A percentile compares a stretch with the other conserved stretches of the same genome.
Conservation (phyloP, 371 early-diverging fungal species). For the Mortierella sp. region DNA sequence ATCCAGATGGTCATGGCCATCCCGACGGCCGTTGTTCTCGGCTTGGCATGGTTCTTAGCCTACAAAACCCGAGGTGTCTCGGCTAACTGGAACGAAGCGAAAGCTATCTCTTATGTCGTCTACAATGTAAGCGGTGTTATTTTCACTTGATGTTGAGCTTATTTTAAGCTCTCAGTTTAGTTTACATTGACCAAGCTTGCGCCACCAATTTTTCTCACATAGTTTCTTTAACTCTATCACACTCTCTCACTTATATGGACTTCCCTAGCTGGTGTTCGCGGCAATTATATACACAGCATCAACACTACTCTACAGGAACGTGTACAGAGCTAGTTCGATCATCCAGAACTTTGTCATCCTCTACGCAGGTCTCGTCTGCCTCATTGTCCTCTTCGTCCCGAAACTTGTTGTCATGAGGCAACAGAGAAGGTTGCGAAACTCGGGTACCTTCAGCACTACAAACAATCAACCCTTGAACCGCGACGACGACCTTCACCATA, state of each 20-base stretch:
- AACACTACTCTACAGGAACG: background rate
- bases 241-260: no score
- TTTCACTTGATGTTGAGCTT: background rate
- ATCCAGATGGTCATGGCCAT: background rate
- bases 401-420: constrained; percentile 11
- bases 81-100: constrained; percentile 26
- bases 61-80: background rate
- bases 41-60: background rate
- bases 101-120: constrained; percentile 10
- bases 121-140: constrained; percentile 14
- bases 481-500: background rate
- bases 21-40: background rate
- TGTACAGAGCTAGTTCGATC: constrained; percentile 12
- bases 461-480: background rate
- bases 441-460: background rate
- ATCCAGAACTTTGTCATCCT: constrained; percentile 15
- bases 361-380: background rate
- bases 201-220: background rate
- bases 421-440: background rate
- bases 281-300: background rate
- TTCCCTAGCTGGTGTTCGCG: constrained; percentile 7
- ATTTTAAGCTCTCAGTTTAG: background rate
- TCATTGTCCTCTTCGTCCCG: constrained; percentile 18
- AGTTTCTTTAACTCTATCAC: background rate
- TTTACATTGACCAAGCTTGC: background rate